Conservation (phyloP, 768 basidiomycete genomes). For the Sporobolomyces phaffii region DNA sequence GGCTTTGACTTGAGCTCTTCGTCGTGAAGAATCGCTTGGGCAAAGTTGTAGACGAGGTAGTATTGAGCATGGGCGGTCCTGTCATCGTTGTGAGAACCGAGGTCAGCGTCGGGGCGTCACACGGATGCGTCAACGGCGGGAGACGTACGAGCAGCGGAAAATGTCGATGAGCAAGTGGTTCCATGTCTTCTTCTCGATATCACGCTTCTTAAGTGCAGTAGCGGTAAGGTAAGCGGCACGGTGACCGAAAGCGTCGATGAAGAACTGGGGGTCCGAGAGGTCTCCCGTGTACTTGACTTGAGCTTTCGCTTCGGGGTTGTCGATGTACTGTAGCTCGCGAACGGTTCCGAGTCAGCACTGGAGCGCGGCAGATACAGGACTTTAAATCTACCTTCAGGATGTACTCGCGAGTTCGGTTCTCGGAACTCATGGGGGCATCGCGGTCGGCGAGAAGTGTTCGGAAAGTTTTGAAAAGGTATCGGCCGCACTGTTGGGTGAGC, state of each 20-base stretch:
- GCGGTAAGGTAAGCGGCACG: slow-evolving; percentile 41
- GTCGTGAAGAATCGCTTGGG: slow-evolving; percentile 40
- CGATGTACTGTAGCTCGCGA: slow-evolving; percentile 19
- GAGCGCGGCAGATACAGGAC: no score
- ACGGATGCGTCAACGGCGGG: neutral
- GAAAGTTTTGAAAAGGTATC: slow-evolving; percentile 41
- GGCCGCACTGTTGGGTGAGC: slow-evolving; percentile 39
- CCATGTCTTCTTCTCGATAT: slow-evolving; percentile 38
- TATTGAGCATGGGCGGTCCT: slow-evolving; percentile 43
- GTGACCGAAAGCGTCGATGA: slow-evolving; percentile 41
- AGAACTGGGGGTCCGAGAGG: slow-evolving; percentile 34
- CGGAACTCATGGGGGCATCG: slow-evolving; percentile 18
- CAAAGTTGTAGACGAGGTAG: slow-evolving; percentile 43
- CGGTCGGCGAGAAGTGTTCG: slow-evolving; percentile 24
- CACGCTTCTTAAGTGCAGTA: slow-evolving; percentile 38
- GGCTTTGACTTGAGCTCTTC: slow-evolving; percentile 33
- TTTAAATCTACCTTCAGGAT: slow-evolving; percentile 24
- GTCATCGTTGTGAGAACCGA: neutral
- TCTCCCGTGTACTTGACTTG: slow-evolving; percentile 38
- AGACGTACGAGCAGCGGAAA: slow-evolving; percentile 37
- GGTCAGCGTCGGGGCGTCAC: neutral
- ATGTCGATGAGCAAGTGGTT: slow-evolving; percentile 37
- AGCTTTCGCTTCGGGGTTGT: slow-evolving; percentile 32
- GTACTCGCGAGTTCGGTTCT: slow-evolving; percentile 38
- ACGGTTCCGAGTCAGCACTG: neutral